Conservation (phyloP, 139 green algal species). For the Auxenochlorella pyrenoidosa region DNA sequence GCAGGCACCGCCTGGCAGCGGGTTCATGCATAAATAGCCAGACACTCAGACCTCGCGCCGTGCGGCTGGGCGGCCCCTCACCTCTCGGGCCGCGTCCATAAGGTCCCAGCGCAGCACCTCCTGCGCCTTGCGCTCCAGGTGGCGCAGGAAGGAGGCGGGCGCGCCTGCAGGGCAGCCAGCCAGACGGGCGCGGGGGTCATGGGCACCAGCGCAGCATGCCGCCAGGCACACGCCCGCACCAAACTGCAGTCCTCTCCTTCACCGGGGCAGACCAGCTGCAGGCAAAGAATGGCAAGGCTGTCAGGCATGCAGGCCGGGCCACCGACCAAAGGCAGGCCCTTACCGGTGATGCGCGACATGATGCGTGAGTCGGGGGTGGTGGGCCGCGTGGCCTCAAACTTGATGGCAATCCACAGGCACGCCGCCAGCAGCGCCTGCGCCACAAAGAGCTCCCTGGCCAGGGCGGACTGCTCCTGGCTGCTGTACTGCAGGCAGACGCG, state of each 20-base stretch:
- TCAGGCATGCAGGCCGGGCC: not conserved
- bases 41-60: too few species aligned
- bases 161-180: not conserved
- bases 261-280: not conserved
- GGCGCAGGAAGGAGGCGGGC: constrained; percentile 1
- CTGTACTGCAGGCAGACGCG: not conserved
- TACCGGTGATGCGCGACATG: constrained; percentile 21
- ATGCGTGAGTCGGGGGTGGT: constrained; percentile 20
- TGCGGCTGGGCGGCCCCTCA: too few species aligned
- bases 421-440: constrained; percentile 17
- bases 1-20: too few species aligned
- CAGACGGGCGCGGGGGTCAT: too few species aligned
- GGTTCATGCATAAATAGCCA: too few species aligned
- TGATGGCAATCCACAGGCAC: constrained; percentile 19
- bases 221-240: too few species aligned
- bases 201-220: too few species aligned
- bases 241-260: too few species aligned
- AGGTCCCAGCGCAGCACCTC: not conserved
- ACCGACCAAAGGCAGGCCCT: too few species aligned
- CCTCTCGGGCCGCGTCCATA: not conserved
- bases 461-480: not conserved
- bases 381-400: constrained; percentile 22
- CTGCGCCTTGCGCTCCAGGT: constrained; percentile 6
- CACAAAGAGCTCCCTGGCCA: not conserved
- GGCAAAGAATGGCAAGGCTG: too few species aligned